phyloP scores from a whole-genome alignment of 208 protist genomes.

The Jaenimonas drosophilae region DNA sequence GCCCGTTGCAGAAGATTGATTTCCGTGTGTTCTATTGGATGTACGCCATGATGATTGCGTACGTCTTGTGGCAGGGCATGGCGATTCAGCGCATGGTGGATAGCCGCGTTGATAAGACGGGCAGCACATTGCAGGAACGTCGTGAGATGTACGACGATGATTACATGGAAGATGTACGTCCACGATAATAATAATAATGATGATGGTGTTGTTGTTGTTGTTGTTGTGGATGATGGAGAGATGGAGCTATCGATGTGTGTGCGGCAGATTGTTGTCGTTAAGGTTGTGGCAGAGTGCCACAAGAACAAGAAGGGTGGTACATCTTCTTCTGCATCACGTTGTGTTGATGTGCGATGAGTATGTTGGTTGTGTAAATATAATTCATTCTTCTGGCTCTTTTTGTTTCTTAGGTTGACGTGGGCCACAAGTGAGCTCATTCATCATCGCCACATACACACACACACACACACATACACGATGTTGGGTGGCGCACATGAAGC shows the following conservation, averaged over 20 bases:
- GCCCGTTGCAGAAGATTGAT: slow-evolving; percentile 75
- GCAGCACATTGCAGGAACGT: slow-evolving; percentile 45
- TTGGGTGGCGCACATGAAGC: slow-evolving; percentile 7
- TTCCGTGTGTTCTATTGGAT: slow-evolving; percentile 81
- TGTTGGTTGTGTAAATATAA: slow-evolving; percentile 2
- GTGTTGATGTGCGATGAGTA: background rate
- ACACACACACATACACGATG: background rate
- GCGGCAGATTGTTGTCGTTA: no score
- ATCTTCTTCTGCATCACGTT: slow-evolving; percentile 5
- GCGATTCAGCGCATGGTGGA: slow-evolving; percentile 44
- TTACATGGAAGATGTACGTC: slow-evolving; percentile 74
- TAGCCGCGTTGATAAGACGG: slow-evolving; percentile 44
- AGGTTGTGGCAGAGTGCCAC: no score
- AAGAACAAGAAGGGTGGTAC: no score
- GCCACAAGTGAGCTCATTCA: background rate
- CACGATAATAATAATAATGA: slow-evolving; percentile 18
- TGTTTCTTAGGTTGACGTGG: slow-evolving; percentile 1
- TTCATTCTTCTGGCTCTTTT: background rate
- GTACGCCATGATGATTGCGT: slow-evolving; percentile 76
- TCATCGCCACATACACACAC: slow-evolving; percentile 1
- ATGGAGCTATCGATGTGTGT: no score
- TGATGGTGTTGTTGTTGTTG: slow-evolving; percentile 1
- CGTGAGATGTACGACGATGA: slow-evolving; percentile 70
- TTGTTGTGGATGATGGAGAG: background rate
- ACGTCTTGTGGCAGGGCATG: slow-evolving; percentile 57